Evolutionary conservation across 176 grass and related monocot species (phyloP).

Genomic region (Triticum dicoccoides): DNA sequence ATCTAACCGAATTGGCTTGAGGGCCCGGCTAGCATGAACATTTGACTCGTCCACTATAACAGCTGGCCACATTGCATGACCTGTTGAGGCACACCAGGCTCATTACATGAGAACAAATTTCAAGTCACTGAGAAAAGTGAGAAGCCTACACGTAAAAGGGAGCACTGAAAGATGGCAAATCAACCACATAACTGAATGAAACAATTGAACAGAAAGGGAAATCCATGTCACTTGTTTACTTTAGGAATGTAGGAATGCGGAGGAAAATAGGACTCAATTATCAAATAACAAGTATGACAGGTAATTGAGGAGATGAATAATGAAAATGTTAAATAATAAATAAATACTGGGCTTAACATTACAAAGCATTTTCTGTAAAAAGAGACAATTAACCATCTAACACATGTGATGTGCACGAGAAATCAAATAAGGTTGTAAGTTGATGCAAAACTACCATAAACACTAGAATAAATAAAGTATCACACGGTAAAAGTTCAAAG

Average conservation of each 20-base stretch:
- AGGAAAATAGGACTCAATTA: background rate
- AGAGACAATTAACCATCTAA: background rate
- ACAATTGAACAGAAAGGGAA: background rate
- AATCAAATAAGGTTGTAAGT: background rate
- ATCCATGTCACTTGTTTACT: conserved; percentile 5
- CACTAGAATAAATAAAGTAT: background rate
- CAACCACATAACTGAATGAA: background rate
- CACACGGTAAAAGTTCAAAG: background rate
- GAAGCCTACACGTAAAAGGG: background rate
- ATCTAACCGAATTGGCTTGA: conserved; percentile 64
- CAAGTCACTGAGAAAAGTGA: background rate
- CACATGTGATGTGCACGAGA: background rate
- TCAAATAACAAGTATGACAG: background rate
- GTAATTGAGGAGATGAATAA: conserved; percentile 11
- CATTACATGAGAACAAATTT: conserved; percentile 20
- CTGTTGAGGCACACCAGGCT: conserved; percentile 53
- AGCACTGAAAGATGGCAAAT: background rate
- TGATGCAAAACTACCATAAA: background rate
- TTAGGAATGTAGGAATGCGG: background rate
- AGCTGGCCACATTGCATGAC: conserved; percentile 98
- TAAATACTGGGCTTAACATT: background rate
- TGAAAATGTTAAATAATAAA: conserved; percentile 3
- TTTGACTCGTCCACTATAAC: conserved; percentile 85
- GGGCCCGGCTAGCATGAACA: conserved; percentile 48
- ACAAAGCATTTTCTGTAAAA: conserved; percentile 20